A percentile compares a stretch with the other conserved stretches of the same genome.
These are phyloP conservation scores for Cladosporium sp. DNA, from an alignment of 2,329 filamentous ascomycete genomes.

Conservation along the genomic window DNA sequence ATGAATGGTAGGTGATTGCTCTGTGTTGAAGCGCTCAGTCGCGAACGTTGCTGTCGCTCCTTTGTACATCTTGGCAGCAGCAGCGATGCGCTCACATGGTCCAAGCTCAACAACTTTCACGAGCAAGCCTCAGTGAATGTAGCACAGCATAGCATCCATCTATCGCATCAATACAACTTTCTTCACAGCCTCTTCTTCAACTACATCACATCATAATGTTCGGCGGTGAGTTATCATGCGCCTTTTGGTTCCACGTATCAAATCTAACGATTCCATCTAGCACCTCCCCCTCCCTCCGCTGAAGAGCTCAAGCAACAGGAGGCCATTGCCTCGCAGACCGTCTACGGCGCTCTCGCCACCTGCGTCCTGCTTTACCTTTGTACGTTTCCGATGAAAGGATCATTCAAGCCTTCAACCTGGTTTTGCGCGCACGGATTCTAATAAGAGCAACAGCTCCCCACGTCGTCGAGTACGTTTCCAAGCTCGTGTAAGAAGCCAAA, in stretches of 20 bases:
- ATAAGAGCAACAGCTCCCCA: conserved; percentile 47
- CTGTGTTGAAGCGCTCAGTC: conserved; percentile 1
- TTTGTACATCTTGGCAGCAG: neutral
- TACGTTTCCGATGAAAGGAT: conserved; percentile 43
- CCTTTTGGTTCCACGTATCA: too few species aligned
- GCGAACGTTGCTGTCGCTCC: conserved; percentile 9
- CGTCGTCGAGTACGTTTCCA: conserved; percentile 51
- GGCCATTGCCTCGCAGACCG: conserved; percentile 60
- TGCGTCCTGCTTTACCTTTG: conserved; percentile 71
- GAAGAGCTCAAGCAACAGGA: conserved; percentile 68
- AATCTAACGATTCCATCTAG: conserved; percentile 34
- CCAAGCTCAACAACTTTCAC: conserved; percentile 9
- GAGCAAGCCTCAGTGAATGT: conserved; percentile 1
- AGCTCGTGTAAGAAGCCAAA: conserved; percentile 36
- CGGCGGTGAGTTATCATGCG: conserved; percentile 17
- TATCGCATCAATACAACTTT: neutral
- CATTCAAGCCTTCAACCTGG: neutral
- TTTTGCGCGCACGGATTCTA: neutral
- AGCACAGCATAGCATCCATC: neutral
- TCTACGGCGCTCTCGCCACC: conserved; percentile 63
- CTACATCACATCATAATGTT: conserved; percentile 22
- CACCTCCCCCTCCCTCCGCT: conserved; percentile 65
- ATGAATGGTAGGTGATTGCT: neutral
- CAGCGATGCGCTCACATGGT: conserved; percentile 10
- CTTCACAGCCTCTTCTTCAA: neutral